Conservation (phyloP, 257 asterid species). For the Buddleja alternifolia region DNA sequence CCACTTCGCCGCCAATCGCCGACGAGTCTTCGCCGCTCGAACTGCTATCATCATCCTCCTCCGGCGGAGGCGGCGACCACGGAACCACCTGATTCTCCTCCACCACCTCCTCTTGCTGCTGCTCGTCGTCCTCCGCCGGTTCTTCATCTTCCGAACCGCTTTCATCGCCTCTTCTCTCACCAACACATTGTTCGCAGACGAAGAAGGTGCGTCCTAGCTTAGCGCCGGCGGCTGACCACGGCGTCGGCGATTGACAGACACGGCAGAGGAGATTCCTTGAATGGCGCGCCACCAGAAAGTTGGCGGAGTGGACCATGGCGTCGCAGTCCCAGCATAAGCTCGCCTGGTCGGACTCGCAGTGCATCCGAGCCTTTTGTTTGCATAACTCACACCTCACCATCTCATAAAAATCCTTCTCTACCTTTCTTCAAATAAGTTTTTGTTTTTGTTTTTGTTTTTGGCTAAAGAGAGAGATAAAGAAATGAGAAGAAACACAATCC, state of each 20-base stretch:
- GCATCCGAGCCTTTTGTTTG: conserved; percentile 30
- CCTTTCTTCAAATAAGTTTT: too few species aligned
- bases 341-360: conserved; percentile 57
- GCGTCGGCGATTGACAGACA: conserved; percentile 43
- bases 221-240: conserved; percentile 49
- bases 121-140: conserved; percentile 16
- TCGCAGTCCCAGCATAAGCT: conserved; percentile 64
- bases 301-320: conserved; percentile 59
- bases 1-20: background rate
- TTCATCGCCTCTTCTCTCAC: background rate
- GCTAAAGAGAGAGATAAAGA: too few species aligned
- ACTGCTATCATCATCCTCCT: conserved; percentile 32
- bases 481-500: too few species aligned
- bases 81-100: conserved; percentile 32
- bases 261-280: conserved; percentile 44
- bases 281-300: conserved; percentile 56
- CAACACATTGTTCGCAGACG: conserved; percentile 38
- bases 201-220: conserved; percentile 30
- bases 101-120: conserved; percentile 22
- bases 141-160: background rate
- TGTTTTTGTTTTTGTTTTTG: too few species aligned
- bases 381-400: conserved; percentile 57
- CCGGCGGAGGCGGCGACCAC: conserved; percentile 37
- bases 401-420: too few species aligned
- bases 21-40: conserved; percentile 32